Conservation (phyloP, 768 basidiomycete species). For the Obba rivulosa region DNA sequence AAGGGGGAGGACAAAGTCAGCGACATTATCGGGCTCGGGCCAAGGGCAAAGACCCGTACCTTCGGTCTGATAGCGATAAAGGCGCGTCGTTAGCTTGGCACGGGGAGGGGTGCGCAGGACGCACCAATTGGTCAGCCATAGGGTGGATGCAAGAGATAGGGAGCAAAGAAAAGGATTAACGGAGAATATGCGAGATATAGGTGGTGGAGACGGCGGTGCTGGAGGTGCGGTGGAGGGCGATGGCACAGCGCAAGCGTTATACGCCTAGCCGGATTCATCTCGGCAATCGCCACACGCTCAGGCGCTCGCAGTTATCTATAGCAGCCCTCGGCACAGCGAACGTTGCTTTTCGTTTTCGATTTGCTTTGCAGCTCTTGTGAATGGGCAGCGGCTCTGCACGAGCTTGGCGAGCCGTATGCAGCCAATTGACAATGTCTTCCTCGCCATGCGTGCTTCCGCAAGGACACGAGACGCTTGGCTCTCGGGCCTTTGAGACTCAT, state of each 20-base stretch:
- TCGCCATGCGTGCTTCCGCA: too few relatives aligned
- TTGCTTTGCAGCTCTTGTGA: too few relatives aligned
- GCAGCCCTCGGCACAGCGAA: too few relatives aligned
- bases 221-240: slow-evolving; percentile 1
- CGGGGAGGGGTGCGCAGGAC: slow-evolving; percentile 13
- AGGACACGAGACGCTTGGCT: too few relatives aligned
- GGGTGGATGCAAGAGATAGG: slow-evolving; percentile 7
- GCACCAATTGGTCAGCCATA: slow-evolving; percentile 54
- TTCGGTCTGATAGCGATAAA: slow-evolving; percentile 41
- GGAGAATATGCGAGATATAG: slow-evolving; percentile 9
- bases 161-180: slow-evolving; percentile 1
- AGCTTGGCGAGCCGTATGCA: too few relatives aligned
- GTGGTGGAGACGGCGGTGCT: slow-evolving; percentile 13
- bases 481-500: too few relatives aligned
- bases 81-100: background rate
- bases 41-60: slow-evolving; percentile 33
- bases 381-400: too few relatives aligned
- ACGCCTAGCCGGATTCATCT: slow-evolving; percentile 14
- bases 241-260: slow-evolving; percentile 6
- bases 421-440: too few relatives aligned
- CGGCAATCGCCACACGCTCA: slow-evolving; percentile 22
- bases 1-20: slow-evolving; percentile 10
- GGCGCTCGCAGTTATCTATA: too few relatives aligned
- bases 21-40: background rate
- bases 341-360: too few relatives aligned